phyloP scores from a whole-genome alignment of 306 rosid species.

The Rubus parviflorus region DNA sequence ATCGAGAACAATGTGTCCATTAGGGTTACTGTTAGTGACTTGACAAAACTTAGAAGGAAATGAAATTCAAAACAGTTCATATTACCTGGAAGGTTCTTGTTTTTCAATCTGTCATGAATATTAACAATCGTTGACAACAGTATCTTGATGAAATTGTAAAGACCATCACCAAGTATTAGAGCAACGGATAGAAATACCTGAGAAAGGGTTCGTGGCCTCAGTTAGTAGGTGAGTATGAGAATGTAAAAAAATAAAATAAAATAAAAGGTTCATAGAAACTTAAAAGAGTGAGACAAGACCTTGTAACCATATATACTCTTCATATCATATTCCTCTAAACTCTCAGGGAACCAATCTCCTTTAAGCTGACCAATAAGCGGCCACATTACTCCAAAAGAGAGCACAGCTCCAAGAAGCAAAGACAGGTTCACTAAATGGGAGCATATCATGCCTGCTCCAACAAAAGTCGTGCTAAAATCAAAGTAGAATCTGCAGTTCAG shows the following conservation, averaged over 20 bases:
- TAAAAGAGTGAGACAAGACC: slow-evolving; percentile 32
- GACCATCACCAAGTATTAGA: slow-evolving; percentile 81
- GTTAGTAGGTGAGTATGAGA: background rate
- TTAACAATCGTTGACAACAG: slow-evolving; percentile 43
- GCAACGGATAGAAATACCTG: slow-evolving; percentile 78
- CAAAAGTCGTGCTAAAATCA: slow-evolving; percentile 70
- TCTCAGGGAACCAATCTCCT: slow-evolving; percentile 76
- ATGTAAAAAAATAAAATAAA: background rate
- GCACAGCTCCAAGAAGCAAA: slow-evolving; percentile 81
- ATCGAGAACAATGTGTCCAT: background rate
- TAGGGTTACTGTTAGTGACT: background rate
- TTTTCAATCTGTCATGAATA: slow-evolving; percentile 30
- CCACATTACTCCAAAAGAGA: slow-evolving; percentile 81
- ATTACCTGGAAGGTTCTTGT: slow-evolving; percentile 34
- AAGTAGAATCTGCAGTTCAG: slow-evolving; percentile 71
- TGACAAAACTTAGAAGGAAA: background rate
- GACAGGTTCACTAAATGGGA: slow-evolving; percentile 86
- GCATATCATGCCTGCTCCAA: slow-evolving; percentile 98
- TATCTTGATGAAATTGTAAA: slow-evolving; percentile 76
- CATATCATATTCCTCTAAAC: slow-evolving; percentile 74
- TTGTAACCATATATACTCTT: slow-evolving; percentile 91
- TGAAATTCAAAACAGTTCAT: slow-evolving; percentile 33
- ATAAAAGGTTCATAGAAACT: background rate
- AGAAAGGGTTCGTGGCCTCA: background rate
- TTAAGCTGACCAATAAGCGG: slow-evolving; percentile 62